A percentile compares a stretch with the other conserved stretches of the same genome.
Conservation (phyloP, 768 basidiomycete species). For the Amanita subjunquillea region DNA sequence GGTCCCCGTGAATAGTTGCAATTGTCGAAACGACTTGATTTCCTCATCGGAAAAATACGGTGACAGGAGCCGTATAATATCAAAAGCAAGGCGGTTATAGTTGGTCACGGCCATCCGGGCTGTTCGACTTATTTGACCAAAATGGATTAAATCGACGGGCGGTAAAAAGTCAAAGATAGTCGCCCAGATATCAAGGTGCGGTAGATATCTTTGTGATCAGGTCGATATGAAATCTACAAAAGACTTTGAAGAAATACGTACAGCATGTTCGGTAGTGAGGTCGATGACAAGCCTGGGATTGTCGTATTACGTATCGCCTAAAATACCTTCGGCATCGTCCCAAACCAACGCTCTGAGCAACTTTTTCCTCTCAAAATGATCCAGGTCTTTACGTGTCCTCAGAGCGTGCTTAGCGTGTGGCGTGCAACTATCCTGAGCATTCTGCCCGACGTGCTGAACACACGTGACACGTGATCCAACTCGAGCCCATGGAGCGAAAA, state of each 20-base stretch:
- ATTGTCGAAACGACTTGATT: not conserved
- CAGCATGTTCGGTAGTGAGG: not conserved
- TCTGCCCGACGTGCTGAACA: too few species aligned
- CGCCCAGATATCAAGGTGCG: not conserved
- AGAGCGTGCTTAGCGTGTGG: too few species aligned
- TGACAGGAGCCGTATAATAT: not conserved
- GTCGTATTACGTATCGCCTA: too few species aligned
- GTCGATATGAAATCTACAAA: not conserved
- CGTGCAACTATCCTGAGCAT: too few species aligned
- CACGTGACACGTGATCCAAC: too few species aligned
- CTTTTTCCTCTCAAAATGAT: too few species aligned
- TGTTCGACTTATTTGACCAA: not conserved
- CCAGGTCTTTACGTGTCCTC: too few species aligned
- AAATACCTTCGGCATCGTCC: too few species aligned
- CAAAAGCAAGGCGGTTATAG: not conserved
- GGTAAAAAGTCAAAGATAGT: not conserved
- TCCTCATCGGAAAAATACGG: not conserved
- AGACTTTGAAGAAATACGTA: not conserved
- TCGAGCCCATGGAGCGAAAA: slow-evolving; percentile 17
- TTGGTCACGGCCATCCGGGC: not conserved
- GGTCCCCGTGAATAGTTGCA: not conserved
- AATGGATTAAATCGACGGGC: not conserved
- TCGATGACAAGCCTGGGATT: too few species aligned
- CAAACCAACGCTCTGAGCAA: too few species aligned
- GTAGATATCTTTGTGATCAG: not conserved